phyloP scores from a whole-genome alignment of 108 stramenopile genomes.

The Epipyxis sp. region DNA sequence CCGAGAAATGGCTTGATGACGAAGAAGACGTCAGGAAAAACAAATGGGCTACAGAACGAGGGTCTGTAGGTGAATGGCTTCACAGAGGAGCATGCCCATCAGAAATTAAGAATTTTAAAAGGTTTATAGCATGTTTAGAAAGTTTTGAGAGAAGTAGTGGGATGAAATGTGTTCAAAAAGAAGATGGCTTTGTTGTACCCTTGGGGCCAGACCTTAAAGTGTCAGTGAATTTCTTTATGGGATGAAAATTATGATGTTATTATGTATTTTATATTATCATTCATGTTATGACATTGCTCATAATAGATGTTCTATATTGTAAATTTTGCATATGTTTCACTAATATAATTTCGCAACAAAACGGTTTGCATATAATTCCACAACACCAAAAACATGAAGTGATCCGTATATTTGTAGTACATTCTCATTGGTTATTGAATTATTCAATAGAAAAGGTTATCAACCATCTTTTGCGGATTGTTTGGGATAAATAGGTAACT shows the following conservation, averaged over 20 bases:
- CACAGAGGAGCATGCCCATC: not conserved
- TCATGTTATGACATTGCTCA: no score
- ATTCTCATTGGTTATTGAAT: no score
- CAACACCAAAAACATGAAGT: no score
- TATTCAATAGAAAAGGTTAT: no score
- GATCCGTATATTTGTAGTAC: no score
- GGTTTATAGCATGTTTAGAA: not conserved
- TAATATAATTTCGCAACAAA: no score
- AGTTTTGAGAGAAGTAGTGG: not conserved
- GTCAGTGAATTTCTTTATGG: not conserved
- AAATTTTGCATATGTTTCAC: no score
- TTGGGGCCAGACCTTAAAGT: not conserved
- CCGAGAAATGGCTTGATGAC: not conserved
- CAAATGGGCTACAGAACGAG: not conserved
- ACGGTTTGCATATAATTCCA: no score
- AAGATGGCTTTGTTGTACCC: not conserved
- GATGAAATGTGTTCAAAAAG: not conserved
- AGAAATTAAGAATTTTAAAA: not conserved
- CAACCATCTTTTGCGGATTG: no score
- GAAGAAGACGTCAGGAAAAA: not conserved
- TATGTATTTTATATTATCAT: no score
- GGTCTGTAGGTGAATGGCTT: not conserved
- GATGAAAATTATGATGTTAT: not conserved
- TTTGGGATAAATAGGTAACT: no score
- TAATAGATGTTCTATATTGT: no score